Evolutionary conservation across 1,139 yeast species (phyloP).

Genomic region (Pichia inconspicua): DNA sequence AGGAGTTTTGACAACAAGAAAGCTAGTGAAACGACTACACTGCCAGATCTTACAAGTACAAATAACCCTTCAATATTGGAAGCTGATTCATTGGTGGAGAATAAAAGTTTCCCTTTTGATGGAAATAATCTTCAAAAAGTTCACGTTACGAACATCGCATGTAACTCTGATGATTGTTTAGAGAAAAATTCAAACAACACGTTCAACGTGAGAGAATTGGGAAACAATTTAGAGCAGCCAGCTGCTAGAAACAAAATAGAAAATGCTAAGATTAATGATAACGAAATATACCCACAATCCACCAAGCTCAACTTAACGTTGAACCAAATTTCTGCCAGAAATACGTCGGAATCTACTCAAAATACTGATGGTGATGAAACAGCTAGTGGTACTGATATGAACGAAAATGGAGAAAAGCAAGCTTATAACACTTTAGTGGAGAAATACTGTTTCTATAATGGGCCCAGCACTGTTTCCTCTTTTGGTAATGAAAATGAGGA

Average conservation of each 20-base stretch:
- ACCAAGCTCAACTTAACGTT: not conserved
- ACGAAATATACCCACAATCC: not conserved
- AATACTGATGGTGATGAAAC: too few relatives aligned
- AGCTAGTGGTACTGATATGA: too few relatives aligned
- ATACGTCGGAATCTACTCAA: too few relatives aligned
- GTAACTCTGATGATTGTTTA: not conserved
- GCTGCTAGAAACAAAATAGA: too few relatives aligned
- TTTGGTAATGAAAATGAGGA: constrained; percentile 17
- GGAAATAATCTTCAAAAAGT: not conserved
- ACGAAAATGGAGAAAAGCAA: constrained; percentile 13
- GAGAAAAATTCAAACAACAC: too few relatives aligned
- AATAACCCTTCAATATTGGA: too few relatives aligned
- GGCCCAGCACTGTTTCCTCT: constrained; percentile 27
- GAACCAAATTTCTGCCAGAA: not conserved
- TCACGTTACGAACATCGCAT: not conserved
- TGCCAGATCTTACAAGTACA: too few relatives aligned
- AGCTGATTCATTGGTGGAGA: constrained; percentile 2
- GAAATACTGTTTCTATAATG: constrained; percentile 60
- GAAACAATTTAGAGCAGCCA: not conserved
- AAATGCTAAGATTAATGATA: not conserved
- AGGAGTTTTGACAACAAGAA: constrained; percentile 10
- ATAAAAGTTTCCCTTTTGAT: constrained; percentile 20
- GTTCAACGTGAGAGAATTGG: too few relatives aligned
- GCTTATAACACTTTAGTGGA: constrained; percentile 63
- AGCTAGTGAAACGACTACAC: too few relatives aligned